Percentiles rank a stretch among this genome's conserved stretches.
phyloP scores from a whole-genome alignment of 495 filamentous ascomycete species.

The Aspergillus homomorphus region DNA sequence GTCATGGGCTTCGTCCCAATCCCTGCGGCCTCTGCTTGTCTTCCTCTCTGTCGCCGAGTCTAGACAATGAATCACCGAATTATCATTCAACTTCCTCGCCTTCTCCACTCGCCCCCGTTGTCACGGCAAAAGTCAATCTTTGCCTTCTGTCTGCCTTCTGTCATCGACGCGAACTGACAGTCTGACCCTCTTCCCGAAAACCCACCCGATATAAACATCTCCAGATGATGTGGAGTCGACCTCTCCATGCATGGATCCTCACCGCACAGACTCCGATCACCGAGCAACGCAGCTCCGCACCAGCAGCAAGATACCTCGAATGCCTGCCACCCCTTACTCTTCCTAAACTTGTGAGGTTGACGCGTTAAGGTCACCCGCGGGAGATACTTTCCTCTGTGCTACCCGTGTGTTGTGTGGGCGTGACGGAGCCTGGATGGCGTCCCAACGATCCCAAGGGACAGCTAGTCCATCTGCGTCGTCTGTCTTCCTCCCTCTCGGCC shows the following conservation, averaged over 20 bases:
- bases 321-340: constrained; percentile 16
- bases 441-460: constrained; percentile 35
- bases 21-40: neutral
- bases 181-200: neutral
- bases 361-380: constrained; percentile 5
- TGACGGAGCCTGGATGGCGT: constrained; percentile 33
- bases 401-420: constrained; percentile 2
- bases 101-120: neutral
- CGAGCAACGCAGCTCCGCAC: constrained; percentile 16
- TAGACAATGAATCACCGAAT: neutral
- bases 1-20: constrained; percentile 6
- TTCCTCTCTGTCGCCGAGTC: neutral
- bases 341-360: constrained; percentile 18
- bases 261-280: constrained; percentile 14
- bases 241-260: constrained; percentile 17
- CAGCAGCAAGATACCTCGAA: constrained; percentile 16
- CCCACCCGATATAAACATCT: neutral
- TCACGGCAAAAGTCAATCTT: neutral
- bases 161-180: neutral
- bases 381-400: neutral
- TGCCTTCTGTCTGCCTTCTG: neutral
- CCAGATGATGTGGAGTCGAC: constrained; percentile 16
- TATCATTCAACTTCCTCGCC: neutral
- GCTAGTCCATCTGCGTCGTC: constrained; percentile 45
- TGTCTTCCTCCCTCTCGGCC: constrained; percentile 41